Conservation (phyloP, 306 rosid species). For the peach (Prunus persica) region DNA sequence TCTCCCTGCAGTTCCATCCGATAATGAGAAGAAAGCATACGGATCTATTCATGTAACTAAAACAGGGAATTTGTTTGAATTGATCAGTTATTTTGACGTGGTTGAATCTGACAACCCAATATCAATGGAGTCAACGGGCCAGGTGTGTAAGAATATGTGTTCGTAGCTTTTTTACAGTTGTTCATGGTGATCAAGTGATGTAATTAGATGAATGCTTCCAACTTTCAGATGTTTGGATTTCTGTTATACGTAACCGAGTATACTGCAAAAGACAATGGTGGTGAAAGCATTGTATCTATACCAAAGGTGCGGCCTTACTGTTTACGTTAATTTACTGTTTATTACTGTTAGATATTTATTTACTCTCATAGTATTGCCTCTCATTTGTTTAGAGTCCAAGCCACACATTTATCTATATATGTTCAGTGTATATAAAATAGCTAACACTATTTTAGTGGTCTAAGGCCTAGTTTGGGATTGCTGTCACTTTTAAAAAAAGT, state of each 20-base stretch:
- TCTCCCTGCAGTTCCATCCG: slow-evolving; percentile 65
- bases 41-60: slow-evolving; percentile 62
- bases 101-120: slow-evolving; percentile 64
- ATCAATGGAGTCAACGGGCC: slow-evolving; percentile 80
- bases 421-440: neutral
- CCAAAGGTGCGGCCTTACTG: slow-evolving; percentile 48
- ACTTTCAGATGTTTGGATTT: slow-evolving; percentile 78
- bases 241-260: slow-evolving; percentile 61
- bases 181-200: neutral
- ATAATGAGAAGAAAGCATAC: slow-evolving; percentile 56
- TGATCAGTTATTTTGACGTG: slow-evolving; percentile 36
- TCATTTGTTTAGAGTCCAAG: neutral
- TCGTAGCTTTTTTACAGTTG: neutral
- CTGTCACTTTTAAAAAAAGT: no score
- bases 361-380: neutral
- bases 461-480: no score
- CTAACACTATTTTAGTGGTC: neutral
- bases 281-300: slow-evolving; percentile 49
- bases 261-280: slow-evolving; percentile 37
- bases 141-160: slow-evolving; percentile 46
- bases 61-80: slow-evolving; percentile 52
- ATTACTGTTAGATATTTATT: neutral
- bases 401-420: neutral
- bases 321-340: neutral
- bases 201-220: slow-evolving; percentile 24